Evolutionary conservation across 1,139 yeast species (phyloP), one percentile per base, ranked within the genome.

Genomic region (Petasospora rhodanensis): DNA sequence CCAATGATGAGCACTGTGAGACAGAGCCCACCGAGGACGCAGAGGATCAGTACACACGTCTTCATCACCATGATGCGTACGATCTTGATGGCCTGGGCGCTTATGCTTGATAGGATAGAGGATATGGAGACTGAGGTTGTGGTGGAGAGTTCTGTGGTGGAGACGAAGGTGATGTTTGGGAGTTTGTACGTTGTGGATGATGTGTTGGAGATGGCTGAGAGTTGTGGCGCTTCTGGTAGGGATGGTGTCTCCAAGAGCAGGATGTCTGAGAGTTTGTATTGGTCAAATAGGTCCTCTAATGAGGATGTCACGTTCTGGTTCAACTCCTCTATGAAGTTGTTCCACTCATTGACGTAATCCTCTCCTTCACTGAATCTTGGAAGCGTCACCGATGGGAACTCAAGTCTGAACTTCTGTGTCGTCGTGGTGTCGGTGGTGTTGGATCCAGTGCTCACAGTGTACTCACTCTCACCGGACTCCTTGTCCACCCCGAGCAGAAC

Each of bases 211-310:
- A 22, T 12, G 14, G 17, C 6, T 7, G 18, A 24, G 17, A 9
- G 11, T 13, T 10, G 16, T n/a, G n/a, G n/a, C 13, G n/a, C 10
- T 16, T 3, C 14, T 15, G 18, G 32, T 18, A 28, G 28, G 23
- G 23, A 21, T 21, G n/a, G n/a, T n/a, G n/a, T n/a, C n/a, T n/a
- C n/a, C n/a, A n/a, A n/a, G n/a, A n/a, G n/a, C n/a, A n/a, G n/a
- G n/a, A n/a, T n/a, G n/a, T n/a, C n/a, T n/a, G n/a, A n/a, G 18
- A 32, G 15, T 14, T 32, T 30, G 28, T 37, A 12, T 9, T 22
- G 20, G 5, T 28, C 26, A 21, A 30, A 33, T 8, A 33, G 13
- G 2, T 22, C 19, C 7, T n/a, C 9, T 3, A 37, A 13, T 8
- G 29, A 30, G 2, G 24, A 10, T 6, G 31, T 21, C 13, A 36